Evolutionary conservation across 192 early-diverging fungal species (phyloP).

Genomic region (Gigaspora rosea): DNA sequence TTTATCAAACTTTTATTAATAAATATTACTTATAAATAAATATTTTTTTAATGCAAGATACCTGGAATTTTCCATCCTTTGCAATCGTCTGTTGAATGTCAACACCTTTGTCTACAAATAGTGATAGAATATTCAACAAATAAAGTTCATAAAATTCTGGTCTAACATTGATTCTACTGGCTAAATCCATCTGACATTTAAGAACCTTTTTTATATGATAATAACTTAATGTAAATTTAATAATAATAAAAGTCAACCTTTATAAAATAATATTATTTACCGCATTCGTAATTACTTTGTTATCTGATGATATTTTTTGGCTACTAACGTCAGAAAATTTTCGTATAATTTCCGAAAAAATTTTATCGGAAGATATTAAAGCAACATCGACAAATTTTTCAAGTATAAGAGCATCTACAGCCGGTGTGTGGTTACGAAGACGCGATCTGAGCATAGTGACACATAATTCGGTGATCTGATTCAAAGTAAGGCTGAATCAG

Average conservation of each 20-base stretch:
- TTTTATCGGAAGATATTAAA: conserved; percentile 50
- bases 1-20: neutral
- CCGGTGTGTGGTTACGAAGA: conserved; percentile 52
- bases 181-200: conserved; percentile 49
- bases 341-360: conserved; percentile 63
- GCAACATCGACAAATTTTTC: conserved; percentile 65
- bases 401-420: conserved; percentile 54
- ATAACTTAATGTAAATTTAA: neutral
- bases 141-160: conserved; percentile 61
- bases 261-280: conserved; percentile 39
- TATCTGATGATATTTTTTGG: conserved; percentile 44
- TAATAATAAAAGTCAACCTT: conserved; percentile 7
- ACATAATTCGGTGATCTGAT: conserved; percentile 59
- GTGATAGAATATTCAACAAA: conserved; percentile 50
- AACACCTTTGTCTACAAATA: conserved; percentile 65
- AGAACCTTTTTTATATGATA: conserved; percentile 42
- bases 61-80: conserved; percentile 45
- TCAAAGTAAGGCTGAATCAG: neutral
- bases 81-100: conserved; percentile 52
- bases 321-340: conserved; percentile 51
- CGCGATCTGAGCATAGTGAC: conserved; percentile 68
- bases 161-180: conserved; percentile 45
- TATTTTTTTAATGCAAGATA: conserved; percentile 10
- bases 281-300: conserved; percentile 49
- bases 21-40: neutral